Base-by-base conservation (phyloP, 805 yeast species). In the Nakazawaea sp. region DNA sequence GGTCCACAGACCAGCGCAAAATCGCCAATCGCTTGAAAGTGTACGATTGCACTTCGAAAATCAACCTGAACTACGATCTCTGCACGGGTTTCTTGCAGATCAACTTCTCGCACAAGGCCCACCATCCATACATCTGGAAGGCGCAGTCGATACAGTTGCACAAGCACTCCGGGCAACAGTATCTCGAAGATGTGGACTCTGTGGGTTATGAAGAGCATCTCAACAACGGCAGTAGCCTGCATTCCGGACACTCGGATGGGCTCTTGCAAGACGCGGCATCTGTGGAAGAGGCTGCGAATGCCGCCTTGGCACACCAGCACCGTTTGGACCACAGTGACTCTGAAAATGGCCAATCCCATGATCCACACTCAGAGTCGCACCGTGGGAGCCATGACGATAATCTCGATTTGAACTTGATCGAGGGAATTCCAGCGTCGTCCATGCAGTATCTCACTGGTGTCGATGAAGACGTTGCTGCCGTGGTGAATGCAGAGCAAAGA, bases 11-110 rank as follows among this genome's bases (percentile, higher is more conserved):
- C 32, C 59, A 61, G 37, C 53, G 69, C 35, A 55, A 48, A 23
- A 56, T 64, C 15, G 43, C 55, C 7, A 66, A 66, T 45, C 62
- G 58, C 44, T 46, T 67, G 36, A 67, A 67, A 45, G 58, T 61
- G 2, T 66, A 64, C 37, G 53, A 55, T 7, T 67, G 72, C 38
- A 56, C 59, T 6, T 66, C 71, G 0, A 61, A 61, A 36, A 48
- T 67, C 18, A 54, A 62, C 1, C 39, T 66, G 28, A 60, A 52
- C 35, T 66, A 66, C 44, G 66, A 61, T 41, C 42, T 67, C 16
- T 49, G 51, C 10, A 54, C 59, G 21, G 72, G 72, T 0, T 40
- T 52, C 4, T 49, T 67, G 13, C 59, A 53, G 33, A 45, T 67
- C 2, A 46, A 55, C 24, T 66, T 53, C 45, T 59, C 53, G 36